Conservation (phyloP, 345 rosid genomes). For the Combretum micranthum region DNA sequence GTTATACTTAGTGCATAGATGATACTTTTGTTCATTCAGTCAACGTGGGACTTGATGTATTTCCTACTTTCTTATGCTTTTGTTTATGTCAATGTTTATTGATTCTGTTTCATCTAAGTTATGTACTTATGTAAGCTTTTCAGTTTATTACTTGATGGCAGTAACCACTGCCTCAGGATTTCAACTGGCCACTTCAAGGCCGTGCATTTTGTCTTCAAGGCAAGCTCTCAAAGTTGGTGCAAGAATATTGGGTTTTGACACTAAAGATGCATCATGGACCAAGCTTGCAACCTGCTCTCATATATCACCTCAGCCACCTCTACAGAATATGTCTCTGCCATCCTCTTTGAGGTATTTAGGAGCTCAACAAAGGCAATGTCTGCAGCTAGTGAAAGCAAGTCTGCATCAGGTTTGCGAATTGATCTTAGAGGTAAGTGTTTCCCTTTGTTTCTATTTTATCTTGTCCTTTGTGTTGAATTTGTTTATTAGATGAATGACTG, state of each 20-base stretch:
- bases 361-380: conserved; percentile 54
- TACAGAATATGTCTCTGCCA: conserved; percentile 23
- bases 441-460: neutral
- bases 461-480: neutral
- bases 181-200: conserved; percentile 46
- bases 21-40: too few species aligned
- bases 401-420: conserved; percentile 61
- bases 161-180: conserved; percentile 50
- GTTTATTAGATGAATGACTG: neutral
- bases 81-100: too few species aligned
- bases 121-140: too few species aligned
- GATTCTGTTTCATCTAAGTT: too few species aligned
- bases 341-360: conserved; percentile 28
- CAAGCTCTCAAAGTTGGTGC: conserved; percentile 37
- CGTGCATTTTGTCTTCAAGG: conserved; percentile 39
- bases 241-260: conserved; percentile 25
- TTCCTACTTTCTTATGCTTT: too few species aligned
- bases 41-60: too few species aligned
- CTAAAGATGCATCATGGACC: conserved; percentile 38
- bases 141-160: conserved; percentile 32
- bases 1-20: too few species aligned
- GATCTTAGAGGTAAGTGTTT: conserved; percentile 63
- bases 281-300: conserved; percentile 42
- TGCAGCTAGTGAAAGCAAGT: conserved; percentile 42
- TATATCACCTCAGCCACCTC: conserved; percentile 36